Conservation (phyloP, 345 rosid genomes). For the Pistacia vera region DNA sequence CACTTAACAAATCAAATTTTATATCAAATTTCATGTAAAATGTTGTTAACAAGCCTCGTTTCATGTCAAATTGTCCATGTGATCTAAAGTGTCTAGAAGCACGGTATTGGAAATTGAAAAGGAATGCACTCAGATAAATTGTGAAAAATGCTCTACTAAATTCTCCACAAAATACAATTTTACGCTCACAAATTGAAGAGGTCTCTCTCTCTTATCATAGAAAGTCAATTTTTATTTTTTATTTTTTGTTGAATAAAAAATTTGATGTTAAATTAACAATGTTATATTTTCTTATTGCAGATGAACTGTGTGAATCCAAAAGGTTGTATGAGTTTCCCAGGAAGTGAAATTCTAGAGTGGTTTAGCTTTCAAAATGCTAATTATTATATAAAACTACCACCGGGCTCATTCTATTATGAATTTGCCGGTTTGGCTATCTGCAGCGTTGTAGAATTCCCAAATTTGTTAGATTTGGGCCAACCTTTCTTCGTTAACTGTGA, state of each 20-base stretch:
- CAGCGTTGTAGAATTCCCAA: neutral
- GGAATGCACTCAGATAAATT: neutral
- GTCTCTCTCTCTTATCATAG: neutral
- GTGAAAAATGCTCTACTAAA: neutral
- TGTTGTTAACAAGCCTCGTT: too few species aligned
- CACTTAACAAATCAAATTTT: too few species aligned
- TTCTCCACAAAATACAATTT: neutral
- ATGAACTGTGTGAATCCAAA: neutral
- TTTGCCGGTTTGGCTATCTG: neutral
- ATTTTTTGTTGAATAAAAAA: neutral
- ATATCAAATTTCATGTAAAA: too few species aligned
- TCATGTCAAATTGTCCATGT: too few species aligned
- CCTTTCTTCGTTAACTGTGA: too few species aligned
- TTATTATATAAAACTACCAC: neutral
- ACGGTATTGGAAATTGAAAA: neutral
- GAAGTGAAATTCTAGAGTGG: neutral
- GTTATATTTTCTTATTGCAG: neutral
- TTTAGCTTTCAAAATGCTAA: neutral
- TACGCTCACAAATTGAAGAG: too few species aligned
- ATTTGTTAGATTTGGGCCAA: conserved; percentile 9
- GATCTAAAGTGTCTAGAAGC: too few species aligned
- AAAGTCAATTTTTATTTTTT: too few species aligned
- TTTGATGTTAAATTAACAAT: neutral
- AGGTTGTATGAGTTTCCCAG: neutral
- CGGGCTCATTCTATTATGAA: neutral